A percentile compares a stretch with the other conserved stretches of the same genome.
Conservation (phyloP, 1,284 basidiomycete species). For the Schizophyllum commune region DNA sequence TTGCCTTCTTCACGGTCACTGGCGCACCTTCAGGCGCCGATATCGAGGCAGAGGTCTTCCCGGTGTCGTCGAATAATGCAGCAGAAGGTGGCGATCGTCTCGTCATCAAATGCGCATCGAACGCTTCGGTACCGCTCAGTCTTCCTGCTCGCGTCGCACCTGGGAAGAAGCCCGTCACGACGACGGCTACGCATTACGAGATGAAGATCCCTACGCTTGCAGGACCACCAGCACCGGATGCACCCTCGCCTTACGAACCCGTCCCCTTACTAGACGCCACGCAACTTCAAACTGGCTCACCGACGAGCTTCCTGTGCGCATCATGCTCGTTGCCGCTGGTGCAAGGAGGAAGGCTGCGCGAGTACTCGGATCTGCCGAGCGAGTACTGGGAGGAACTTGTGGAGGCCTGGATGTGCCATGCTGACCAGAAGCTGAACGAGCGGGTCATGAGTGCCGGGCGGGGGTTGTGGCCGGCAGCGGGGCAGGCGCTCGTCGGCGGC, state of each 20-base stretch:
- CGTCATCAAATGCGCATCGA: slow-evolving; percentile 50
- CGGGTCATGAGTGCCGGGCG: slow-evolving; percentile 57
- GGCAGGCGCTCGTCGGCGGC: slow-evolving; percentile 76
- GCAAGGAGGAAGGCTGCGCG: slow-evolving; percentile 35
- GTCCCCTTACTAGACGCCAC: slow-evolving; percentile 60
- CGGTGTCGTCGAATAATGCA: slow-evolving; percentile 11
- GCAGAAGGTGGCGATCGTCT: slow-evolving; percentile 44
- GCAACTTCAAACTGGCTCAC: slow-evolving; percentile 43
- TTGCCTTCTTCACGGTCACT: slow-evolving; percentile 55
- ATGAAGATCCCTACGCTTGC: slow-evolving; percentile 48
- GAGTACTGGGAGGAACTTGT: slow-evolving; percentile 97
- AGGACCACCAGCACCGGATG: neutral
- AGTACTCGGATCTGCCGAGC: slow-evolving; percentile 82
- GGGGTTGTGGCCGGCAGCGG: slow-evolving; percentile 73
- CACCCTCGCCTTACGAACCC: slow-evolving; percentile 20
- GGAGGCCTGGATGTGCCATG: slow-evolving; percentile 97
- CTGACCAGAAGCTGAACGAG: slow-evolving; percentile 76
- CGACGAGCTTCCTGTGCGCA: slow-evolving; percentile 60
- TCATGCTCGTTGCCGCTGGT: slow-evolving; percentile 73
- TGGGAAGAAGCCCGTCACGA: slow-evolving; percentile 53
- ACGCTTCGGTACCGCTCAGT: slow-evolving; percentile 47
- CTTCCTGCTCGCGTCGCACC: slow-evolving; percentile 59
- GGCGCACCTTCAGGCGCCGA: slow-evolving; percentile 38
- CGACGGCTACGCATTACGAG: slow-evolving; percentile 56
- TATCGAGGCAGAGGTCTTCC: slow-evolving; percentile 56